Evolutionary conservation across 169 alveolate genomes (phyloP), one percentile per base, ranked within the genome.

Genomic region (Babesia microti): DNA sequence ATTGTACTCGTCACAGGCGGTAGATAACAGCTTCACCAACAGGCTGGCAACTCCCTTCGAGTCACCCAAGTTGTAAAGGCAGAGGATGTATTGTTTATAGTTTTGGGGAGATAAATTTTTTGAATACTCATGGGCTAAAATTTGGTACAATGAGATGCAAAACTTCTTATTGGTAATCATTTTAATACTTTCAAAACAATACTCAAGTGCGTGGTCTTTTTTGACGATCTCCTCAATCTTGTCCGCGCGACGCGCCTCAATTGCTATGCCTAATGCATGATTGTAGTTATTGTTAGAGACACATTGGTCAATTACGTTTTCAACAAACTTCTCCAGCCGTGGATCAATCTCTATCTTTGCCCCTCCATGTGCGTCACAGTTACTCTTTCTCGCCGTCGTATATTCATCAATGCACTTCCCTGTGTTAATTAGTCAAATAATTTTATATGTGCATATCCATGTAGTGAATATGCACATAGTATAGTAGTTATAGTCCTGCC

Each of bases 191-290:
- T 33, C 7, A 59, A 14, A 15, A 49, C 29, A n/a, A 28, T 24
- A 18, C 56, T 23, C 40, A 29, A 11, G 42, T 27, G 33, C 11
- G 37, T 45, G 45, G 50, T 72, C 24, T 33, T 48, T 48, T 24
- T 52, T 69, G 15, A 94, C 69, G 15, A 92, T 81, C 28, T 67
- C 70, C 41, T 76, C 69, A 11, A 94, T 78, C 46, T 79, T 68
- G 60, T 94, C 98, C 42, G 81, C 57, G 53, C 97, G 68, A 36
- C 95, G 74, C 17, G 93, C 72, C 59, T 94, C 98, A 37, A 94
- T 51, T 9, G 95, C 96, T 11, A 94, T 83, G 0, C 98, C 98
- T 33, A 94, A 75, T 7, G 96, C 97, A 57, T 89, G 89, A 42
- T 78, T 66, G 27, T 71, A 88, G 45, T 83, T 84, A 17, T 82